phyloP scores from a whole-genome alignment of 768 basidiomycete species.

The Phaeotremella fagi region DNA sequence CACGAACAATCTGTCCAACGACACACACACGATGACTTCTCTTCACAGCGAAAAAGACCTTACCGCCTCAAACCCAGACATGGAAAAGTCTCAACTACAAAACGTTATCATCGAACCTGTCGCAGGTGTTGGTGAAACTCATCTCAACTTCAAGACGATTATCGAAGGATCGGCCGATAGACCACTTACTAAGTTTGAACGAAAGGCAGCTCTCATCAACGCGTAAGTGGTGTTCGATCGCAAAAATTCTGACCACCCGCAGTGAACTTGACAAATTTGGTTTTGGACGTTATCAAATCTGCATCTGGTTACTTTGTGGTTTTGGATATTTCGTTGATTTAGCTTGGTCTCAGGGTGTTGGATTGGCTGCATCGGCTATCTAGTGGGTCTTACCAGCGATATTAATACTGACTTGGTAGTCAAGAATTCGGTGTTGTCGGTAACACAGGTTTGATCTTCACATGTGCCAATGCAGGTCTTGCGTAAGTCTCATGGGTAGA shows the following conservation, averaged over 20 bases:
- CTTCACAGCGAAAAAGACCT: too few species aligned
- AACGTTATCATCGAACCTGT: too few species aligned
- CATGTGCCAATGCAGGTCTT: constrained; percentile 46
- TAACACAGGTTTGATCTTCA: constrained; percentile 24
- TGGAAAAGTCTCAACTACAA: too few species aligned
- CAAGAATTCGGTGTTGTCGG: constrained; percentile 35
- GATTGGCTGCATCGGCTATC: constrained; percentile 39
- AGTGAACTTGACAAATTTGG: constrained; percentile 45
- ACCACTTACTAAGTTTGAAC: constrained; percentile 40
- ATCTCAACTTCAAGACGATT: constrained; percentile 16
- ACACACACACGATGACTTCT: too few species aligned
- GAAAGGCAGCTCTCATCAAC: constrained; percentile 47
- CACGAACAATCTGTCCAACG: too few species aligned
- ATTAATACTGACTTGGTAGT: too few species aligned
- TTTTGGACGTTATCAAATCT: constrained; percentile 45
- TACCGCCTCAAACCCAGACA: too few species aligned
- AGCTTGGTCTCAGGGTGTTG: constrained; percentile 45
- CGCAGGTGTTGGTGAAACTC: too few species aligned
- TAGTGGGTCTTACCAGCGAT: too few species aligned
- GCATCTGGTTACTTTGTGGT: constrained; percentile 48
- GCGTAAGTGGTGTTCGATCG: constrained; percentile 32
- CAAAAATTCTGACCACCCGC: not conserved
- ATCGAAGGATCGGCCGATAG: constrained; percentile 22
- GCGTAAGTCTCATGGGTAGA: too few species aligned
- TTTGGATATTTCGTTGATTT: constrained; percentile 49